phyloP scores from a whole-genome alignment of 2,329 filamentous ascomycete genomes.

The Calonectria honghensis region DNA sequence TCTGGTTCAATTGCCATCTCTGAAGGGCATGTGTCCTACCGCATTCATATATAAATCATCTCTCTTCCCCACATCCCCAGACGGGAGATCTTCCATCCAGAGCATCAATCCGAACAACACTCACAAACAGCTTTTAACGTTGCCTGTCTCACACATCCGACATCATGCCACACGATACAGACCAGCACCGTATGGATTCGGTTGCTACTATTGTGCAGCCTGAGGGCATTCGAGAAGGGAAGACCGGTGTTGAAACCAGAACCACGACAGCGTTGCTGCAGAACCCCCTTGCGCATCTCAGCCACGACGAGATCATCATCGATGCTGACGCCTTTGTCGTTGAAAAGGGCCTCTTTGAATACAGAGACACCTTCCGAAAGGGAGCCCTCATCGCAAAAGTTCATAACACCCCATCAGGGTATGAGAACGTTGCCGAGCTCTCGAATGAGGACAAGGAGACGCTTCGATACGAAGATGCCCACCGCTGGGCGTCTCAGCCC shows the following conservation, averaged over 20 bases:
- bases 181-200: constrained; percentile 18
- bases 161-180: constrained; percentile 26
- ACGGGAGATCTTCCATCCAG: constrained; percentile 19
- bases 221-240: not conserved
- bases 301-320: constrained; percentile 44
- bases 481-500: constrained; percentile 73
- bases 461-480: constrained; percentile 67
- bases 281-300: constrained; percentile 50
- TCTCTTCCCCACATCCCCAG: constrained; percentile 24
- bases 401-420: constrained; percentile 50
- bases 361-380: constrained; percentile 63
- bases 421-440: constrained; percentile 56
- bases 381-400: constrained; percentile 61
- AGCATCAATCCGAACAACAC: not conserved
- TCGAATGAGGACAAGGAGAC: constrained; percentile 59
- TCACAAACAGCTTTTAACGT: constrained; percentile 2
- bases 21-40: not conserved
- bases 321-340: constrained; percentile 46
- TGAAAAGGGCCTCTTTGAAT: constrained; percentile 65
- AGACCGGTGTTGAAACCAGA: not conserved
- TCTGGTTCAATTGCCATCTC: constrained; percentile 5
- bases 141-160: not conserved
- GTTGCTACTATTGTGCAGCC: constrained; percentile 7
- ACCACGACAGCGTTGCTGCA: constrained; percentile 41
- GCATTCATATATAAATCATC: constrained; percentile 9